Percentiles rank a stretch among this genome's conserved stretches.
Evolutionary conservation across 495 filamentous ascomycete genomes (phyloP).

Genomic region (Corynascus novoguineensis): DNA sequence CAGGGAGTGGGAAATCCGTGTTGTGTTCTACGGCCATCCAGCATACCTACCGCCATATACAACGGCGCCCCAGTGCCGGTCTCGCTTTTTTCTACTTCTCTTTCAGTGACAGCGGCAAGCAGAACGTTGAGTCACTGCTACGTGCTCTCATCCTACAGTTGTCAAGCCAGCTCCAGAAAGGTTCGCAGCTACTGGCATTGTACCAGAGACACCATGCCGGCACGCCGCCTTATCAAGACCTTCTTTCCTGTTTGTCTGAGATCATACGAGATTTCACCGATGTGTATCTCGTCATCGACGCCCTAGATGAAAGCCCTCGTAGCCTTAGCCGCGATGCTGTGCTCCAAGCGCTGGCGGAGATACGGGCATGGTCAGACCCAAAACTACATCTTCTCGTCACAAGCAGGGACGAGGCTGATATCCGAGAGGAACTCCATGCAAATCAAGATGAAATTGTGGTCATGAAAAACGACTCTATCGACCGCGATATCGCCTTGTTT

Average conservation of each 20-base stretch:
- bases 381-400: not conserved
- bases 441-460: not conserved
- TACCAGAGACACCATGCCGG: not conserved
- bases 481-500: not conserved
- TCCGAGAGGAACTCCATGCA: not conserved
- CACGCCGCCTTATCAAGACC: not conserved
- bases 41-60: not conserved
- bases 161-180: not conserved
- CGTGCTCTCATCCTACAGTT: not conserved
- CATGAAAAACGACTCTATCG: not conserved
- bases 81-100: not conserved
- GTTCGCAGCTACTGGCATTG: not conserved
- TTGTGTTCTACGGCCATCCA: not conserved
- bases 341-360: not conserved
- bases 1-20: not conserved
- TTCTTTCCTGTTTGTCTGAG: not conserved
- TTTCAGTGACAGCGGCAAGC: not conserved
- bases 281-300: not conserved
- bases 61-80: not conserved
- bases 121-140: not conserved
- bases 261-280: not conserved
- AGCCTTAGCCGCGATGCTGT: not conserved
- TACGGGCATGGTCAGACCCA: not conserved
- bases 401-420: not conserved
- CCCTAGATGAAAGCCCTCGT: not conserved